Evolutionary conservation across 164 flowering plant species (phyloP), one percentile per base, ranked within the genome.

Genomic region (Tinospora cordifolia): DNA sequence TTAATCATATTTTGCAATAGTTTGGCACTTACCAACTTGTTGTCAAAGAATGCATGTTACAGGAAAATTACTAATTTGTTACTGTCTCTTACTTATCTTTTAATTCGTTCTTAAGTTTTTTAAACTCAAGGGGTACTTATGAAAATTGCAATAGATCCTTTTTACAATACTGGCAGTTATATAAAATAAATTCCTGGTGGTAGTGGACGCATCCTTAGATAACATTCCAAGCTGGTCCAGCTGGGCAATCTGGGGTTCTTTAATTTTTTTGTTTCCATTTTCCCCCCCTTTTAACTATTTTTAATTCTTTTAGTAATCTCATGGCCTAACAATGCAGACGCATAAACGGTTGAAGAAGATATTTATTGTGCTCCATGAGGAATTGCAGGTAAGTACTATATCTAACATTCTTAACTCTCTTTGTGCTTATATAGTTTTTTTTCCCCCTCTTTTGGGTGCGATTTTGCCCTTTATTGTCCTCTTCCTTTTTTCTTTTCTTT

Each of bases 291-390:
- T 57, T 19, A 70, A 60, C 17, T 59, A 13, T 39, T 58, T 17
- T 12, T 59, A 19, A 10, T 22, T 30, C 25, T 1, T 59, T 38
- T 60, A 69, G 22, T 57, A 57, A n/a, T 19, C 62, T 21, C 58
- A 46, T 66, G 27, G 1, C 39, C n/a, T 65, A 17, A 27, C 30
- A 65, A 36, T 90, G 87, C 91, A 92, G 98, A 86, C 79, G 75
- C 92, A 88, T 74, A 87, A 83, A 71, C 80, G 83, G 75, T 74
- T 86, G 75, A 92, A 90, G 83, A 88, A 88, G 76, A 81, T 92
- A 69, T 92, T 90, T 59, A 40, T 85, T 51, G 88, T 90, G 81
- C 90, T 92, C 74, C 92, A 92, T 72, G 84, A 90, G 75, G 98
- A 92, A 79, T 78, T 92, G 72, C 73, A 82, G 92, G 98, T 92